phyloP scores from a whole-genome alignment of 2,329 filamentous ascomycete genomes.

The Talaromyces sp. region DNA sequence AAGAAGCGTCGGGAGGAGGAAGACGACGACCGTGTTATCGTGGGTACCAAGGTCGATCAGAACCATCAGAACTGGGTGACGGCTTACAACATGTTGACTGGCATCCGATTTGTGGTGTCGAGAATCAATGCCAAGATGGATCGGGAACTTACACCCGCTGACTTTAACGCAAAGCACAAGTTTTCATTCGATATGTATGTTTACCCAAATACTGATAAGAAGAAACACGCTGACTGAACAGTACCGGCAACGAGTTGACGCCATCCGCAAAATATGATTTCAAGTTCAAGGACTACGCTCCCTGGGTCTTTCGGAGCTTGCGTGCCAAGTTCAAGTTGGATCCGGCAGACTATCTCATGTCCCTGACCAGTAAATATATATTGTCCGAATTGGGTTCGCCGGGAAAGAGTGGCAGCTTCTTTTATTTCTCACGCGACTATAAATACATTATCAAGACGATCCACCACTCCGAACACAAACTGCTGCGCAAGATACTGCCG shows the following conservation, averaged over 20 bases:
- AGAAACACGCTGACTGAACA: slow-evolving; percentile 34
- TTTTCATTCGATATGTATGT: slow-evolving; percentile 97
- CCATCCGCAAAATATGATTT: slow-evolving; percentile 99
- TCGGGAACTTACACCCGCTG: slow-evolving; percentile 79
- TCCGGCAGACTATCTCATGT: slow-evolving; percentile 97
- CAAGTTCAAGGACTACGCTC: slow-evolving; percentile 99
- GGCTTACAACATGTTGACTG: slow-evolving; percentile 99
- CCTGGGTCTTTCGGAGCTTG: slow-evolving; percentile 95
- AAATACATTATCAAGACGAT: slow-evolving; percentile 99
- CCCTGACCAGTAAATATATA: slow-evolving; percentile 96
- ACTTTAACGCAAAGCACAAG: slow-evolving; percentile 93
- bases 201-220: slow-evolving; percentile 21
- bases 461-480: slow-evolving; percentile 74
- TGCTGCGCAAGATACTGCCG: slow-evolving; percentile 54
- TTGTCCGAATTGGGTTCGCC: slow-evolving; percentile 94
- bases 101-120: slow-evolving; percentile 94
- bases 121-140: slow-evolving; percentile 96
- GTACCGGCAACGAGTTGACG: slow-evolving; percentile 92
- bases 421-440: slow-evolving; percentile 99
- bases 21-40: slow-evolving; percentile 82
- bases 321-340: slow-evolving; percentile 85
- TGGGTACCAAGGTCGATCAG: slow-evolving; percentile 97
- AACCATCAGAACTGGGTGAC: slow-evolving; percentile 96
- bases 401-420: slow-evolving; percentile 97
- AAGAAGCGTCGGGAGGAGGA: slow-evolving; percentile 83